A percentile compares a stretch with the other conserved stretches of the same genome.
Conservation (phyloP, 106 monocot genomes). For the Allium sativum region DNA sequence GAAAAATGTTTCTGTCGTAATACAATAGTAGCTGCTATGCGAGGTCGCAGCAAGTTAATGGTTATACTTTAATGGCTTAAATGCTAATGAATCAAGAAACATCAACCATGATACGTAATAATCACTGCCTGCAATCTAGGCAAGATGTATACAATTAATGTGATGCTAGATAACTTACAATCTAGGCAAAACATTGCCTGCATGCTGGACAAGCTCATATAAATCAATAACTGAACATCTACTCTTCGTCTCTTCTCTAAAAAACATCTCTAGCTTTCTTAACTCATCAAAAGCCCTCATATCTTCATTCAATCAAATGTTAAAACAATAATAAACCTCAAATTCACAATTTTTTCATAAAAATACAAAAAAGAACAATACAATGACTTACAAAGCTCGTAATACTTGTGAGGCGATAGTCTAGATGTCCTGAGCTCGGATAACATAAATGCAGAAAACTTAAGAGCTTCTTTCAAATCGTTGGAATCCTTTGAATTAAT, state of each 20-base stretch:
- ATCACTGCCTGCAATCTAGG: too few relatives aligned
- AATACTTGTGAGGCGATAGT: slow-evolving; percentile 69
- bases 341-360: not conserved
- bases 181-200: slow-evolving; percentile 86
- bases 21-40: too few relatives aligned
- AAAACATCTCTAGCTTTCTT: slow-evolving; percentile 95
- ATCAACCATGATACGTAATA: too few relatives aligned
- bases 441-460: slow-evolving; percentile 94
- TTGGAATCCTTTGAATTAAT: slow-evolving; percentile 55
- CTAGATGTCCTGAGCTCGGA: slow-evolving; percentile 94
- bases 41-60: too few relatives aligned
- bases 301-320: slow-evolving; percentile 24
- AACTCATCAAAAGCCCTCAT: slow-evolving; percentile 98
- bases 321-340: not conserved
- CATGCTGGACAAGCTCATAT: slow-evolving; percentile 97
- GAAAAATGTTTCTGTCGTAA: too few relatives aligned
- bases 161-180: slow-evolving; percentile 40
- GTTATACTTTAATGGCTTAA: too few relatives aligned
- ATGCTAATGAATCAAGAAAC: too few relatives aligned
- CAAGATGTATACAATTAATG: too few relatives aligned
- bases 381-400: slow-evolving; percentile 67
- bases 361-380: not conserved
- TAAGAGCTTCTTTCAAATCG: slow-evolving; percentile 88
- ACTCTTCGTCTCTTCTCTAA: slow-evolving; percentile 73
- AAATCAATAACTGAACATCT: slow-evolving; percentile 78